Percentiles rank a stretch among this genome's conserved stretches.
phyloP scores from a whole-genome alignment of 73 alveolate species.

The Tetrahymena malaccensis region DNA sequence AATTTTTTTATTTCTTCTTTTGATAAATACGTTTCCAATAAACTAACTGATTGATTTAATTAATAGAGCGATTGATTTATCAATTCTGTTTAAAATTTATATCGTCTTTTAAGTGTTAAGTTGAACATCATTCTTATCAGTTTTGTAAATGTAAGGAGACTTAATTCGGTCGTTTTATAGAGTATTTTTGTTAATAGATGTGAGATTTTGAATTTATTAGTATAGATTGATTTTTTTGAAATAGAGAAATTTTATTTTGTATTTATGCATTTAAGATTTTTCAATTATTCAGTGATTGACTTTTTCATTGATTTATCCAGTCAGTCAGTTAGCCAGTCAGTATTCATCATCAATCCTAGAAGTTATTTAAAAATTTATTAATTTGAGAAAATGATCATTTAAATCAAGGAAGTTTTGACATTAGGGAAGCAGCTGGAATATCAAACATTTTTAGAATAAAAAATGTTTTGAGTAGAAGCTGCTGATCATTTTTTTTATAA shows the following conservation, averaged over 20 bases:
- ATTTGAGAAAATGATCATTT: neutral
- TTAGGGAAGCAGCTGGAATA: too few relatives aligned
- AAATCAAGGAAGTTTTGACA: neutral
- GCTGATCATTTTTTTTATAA: neutral
- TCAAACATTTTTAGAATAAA: too few relatives aligned
- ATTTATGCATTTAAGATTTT: too few relatives aligned
- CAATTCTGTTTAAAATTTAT: too few relatives aligned
- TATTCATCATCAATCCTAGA: neutral
- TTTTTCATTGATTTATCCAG: neutral
- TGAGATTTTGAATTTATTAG: neutral
- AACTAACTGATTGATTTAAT: neutral
- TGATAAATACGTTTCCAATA: neutral
- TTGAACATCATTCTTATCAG: too few relatives aligned
- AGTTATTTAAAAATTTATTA: neutral
- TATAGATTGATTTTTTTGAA: neutral
- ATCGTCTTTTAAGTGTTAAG: too few relatives aligned
- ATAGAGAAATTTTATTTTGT: too few relatives aligned
- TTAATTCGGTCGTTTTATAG: too few relatives aligned
- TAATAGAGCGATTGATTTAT: too few relatives aligned
- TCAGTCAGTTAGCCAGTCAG: neutral
- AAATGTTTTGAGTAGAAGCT: neutral
- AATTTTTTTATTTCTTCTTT: too few relatives aligned
- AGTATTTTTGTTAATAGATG: neutral
- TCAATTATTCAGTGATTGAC: neutral
- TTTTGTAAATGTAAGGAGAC: too few relatives aligned